These are phyloP conservation scores for Sclerotinia glacialis DNA, from an alignment of 2,329 filamentous ascomycete genomes.

Conservation along the genomic window DNA sequence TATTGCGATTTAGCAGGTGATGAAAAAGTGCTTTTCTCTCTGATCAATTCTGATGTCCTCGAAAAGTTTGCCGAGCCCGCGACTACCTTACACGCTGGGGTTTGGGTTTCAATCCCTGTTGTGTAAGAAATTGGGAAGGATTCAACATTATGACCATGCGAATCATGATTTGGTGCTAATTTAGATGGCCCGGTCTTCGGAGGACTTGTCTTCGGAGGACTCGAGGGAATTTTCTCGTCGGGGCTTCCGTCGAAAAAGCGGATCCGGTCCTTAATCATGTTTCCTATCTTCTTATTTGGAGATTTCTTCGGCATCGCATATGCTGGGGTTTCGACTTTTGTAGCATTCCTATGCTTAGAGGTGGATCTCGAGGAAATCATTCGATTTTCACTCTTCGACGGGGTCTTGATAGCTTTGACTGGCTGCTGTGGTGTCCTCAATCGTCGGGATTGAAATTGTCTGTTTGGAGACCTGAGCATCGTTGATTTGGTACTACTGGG, in stretches of 20 bases:
- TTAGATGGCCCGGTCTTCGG: neutral
- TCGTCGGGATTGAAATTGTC: slow-evolving; percentile 3
- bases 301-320: slow-evolving; percentile 11
- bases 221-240: slow-evolving; percentile 6
- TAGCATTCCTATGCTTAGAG: neutral
- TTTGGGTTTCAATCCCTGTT: neutral
- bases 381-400: slow-evolving; percentile 4
- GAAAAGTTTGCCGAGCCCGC: neutral
- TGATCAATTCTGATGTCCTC: neutral
- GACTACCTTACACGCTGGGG: neutral
- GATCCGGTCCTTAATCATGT: slow-evolving; percentile 33
- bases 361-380: neutral
- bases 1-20: neutral
- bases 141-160: neutral
- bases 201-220: neutral
- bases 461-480: neutral
- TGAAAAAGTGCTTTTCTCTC: neutral
- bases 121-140: neutral
- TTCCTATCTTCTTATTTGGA: slow-evolving; percentile 19
- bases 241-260: slow-evolving; percentile 33
- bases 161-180: neutral
- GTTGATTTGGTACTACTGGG: slow-evolving; percentile 12
- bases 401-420: neutral
- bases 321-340: neutral
- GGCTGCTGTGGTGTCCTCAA: neutral